Conservation (phyloP, 179 eudicot species). For the Beta macrorhiza region DNA sequence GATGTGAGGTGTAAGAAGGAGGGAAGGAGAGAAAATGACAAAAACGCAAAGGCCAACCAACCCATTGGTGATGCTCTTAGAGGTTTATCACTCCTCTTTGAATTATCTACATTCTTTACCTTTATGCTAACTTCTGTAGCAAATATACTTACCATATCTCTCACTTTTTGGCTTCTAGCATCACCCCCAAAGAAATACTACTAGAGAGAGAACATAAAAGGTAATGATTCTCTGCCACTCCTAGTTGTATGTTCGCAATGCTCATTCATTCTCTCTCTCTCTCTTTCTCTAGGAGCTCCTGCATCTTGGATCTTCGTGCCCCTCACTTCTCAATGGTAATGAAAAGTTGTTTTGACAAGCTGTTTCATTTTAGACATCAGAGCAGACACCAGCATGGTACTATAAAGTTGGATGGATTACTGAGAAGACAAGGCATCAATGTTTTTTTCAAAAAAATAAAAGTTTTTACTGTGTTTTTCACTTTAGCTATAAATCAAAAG, state of each 20-base stretch:
- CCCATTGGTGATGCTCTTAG: no score
- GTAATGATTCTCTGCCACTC: constrained; percentile 14
- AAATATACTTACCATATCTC: constrained; percentile 30
- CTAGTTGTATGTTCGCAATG: neutral
- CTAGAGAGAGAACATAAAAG: neutral
- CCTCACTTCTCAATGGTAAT: neutral
- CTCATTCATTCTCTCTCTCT: no score
- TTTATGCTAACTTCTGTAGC: constrained; percentile 34
- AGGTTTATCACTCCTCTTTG: neutral
- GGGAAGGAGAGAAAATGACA: no score
- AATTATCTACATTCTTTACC: neutral
- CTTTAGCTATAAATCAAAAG: neutral
- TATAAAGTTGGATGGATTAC: neutral
- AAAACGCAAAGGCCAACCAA: no score
- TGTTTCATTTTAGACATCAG: neutral
- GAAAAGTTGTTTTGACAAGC: neutral
- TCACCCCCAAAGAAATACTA: neutral
- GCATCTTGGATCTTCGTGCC: constrained; percentile 19
- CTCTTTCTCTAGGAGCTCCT: neutral
- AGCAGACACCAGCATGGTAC: neutral
- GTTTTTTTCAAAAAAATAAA: neutral
- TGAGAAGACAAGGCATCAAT: constrained; percentile 10
- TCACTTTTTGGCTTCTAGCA: constrained; percentile 22
- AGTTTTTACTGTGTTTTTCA: neutral
- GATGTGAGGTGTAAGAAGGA: no score